A percentile compares a stretch with the other conserved stretches of the same genome.
Evolutionary conservation across 2,329 filamentous ascomycete genomes (phyloP).

Genomic region (Fusarium staphyleae): DNA sequence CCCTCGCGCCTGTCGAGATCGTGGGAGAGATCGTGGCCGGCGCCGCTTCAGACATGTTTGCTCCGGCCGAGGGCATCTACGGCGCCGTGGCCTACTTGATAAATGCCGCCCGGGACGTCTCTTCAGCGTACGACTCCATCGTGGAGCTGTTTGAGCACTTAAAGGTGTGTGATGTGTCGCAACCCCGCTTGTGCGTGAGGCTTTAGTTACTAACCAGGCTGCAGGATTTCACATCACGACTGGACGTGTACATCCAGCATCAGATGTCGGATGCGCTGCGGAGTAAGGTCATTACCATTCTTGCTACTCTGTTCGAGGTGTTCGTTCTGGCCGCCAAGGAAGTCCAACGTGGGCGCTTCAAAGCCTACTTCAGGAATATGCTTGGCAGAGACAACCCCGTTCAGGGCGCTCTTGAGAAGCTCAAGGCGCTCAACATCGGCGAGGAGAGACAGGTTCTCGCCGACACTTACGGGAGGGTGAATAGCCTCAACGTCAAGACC

Average conservation of each 20-base stretch:
- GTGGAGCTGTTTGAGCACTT: slow-evolving; percentile 53
- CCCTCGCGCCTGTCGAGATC: slow-evolving; percentile 49
- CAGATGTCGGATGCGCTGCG: slow-evolving; percentile 49
- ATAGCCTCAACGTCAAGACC: slow-evolving; percentile 46
- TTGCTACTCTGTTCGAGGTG: slow-evolving; percentile 54
- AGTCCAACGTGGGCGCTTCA: slow-evolving; percentile 51
- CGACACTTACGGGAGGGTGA: slow-evolving; percentile 51
- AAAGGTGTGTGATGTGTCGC: slow-evolving; percentile 39
- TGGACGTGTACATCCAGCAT: slow-evolving; percentile 51
- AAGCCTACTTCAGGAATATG: slow-evolving; percentile 51
- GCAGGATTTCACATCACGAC: slow-evolving; percentile 52
- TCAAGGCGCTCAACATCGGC: slow-evolving; percentile 51
- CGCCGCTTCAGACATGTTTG: slow-evolving; percentile 48
- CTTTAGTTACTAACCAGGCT: neutral
- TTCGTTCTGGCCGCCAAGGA: slow-evolving; percentile 53
- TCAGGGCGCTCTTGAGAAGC: slow-evolving; percentile 48
- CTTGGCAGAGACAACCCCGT: slow-evolving; percentile 51
- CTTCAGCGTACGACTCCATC: slow-evolving; percentile 54
- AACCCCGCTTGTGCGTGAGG: slow-evolving; percentile 22
- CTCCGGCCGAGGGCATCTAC: slow-evolving; percentile 52
- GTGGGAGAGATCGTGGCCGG: slow-evolving; percentile 50
- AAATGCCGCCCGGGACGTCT: slow-evolving; percentile 54
- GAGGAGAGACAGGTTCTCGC: slow-evolving; percentile 54
- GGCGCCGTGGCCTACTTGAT: slow-evolving; percentile 53
- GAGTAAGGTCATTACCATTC: slow-evolving; percentile 51